A percentile compares a stretch with the other conserved stretches of the same genome.
Conservation (phyloP, 108 stramenopile species). For the Chaetoceros tenuissimus region DNA sequence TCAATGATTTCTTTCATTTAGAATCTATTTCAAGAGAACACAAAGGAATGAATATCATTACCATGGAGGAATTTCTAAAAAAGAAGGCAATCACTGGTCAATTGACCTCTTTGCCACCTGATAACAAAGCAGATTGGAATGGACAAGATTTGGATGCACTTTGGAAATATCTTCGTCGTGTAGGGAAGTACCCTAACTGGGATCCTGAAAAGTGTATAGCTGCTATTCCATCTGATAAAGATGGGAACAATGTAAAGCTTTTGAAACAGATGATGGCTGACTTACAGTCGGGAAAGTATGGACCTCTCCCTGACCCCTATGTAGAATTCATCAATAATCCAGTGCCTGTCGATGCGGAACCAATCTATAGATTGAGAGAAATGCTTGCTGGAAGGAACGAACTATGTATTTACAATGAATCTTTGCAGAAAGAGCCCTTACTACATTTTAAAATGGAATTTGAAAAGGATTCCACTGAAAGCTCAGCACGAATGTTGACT, state of each 20-base stretch:
- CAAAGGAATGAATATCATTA: conserved; percentile 69
- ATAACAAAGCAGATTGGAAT: conserved; percentile 22
- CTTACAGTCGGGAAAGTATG: conserved; percentile 9
- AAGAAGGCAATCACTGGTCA: conserved; percentile 45
- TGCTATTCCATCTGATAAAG: conserved; percentile 60
- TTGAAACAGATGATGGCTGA: conserved; percentile 29
- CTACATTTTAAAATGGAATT: conserved; percentile 62
- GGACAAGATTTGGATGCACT: conserved; percentile 2
- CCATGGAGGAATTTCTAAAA: conserved; percentile 78
- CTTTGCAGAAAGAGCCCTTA: conserved; percentile 50
- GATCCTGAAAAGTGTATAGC: conserved; percentile 57
- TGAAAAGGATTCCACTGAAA: too few relatives aligned
- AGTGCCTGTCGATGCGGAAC: conserved; percentile 44
- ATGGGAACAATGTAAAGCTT: conserved; percentile 41
- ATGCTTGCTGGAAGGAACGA: conserved; percentile 36
- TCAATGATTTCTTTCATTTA: conserved; percentile 75
- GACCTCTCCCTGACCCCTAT: conserved; percentile 16
- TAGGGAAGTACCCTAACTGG: conserved; percentile 49
- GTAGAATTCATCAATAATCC: conserved; percentile 36
- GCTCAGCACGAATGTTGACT: conserved; percentile 50
- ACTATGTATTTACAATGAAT: conserved; percentile 61
- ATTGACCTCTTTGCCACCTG: conserved; percentile 8
- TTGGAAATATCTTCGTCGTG: conserved; percentile 12
- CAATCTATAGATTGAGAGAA: conserved; percentile 50
- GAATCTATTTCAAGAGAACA: conserved; percentile 67